A percentile compares a stretch with the other conserved stretches of the same genome.
phyloP scores from a whole-genome alignment of 129 eudicot species.

The Pittosporum tobira region DNA sequence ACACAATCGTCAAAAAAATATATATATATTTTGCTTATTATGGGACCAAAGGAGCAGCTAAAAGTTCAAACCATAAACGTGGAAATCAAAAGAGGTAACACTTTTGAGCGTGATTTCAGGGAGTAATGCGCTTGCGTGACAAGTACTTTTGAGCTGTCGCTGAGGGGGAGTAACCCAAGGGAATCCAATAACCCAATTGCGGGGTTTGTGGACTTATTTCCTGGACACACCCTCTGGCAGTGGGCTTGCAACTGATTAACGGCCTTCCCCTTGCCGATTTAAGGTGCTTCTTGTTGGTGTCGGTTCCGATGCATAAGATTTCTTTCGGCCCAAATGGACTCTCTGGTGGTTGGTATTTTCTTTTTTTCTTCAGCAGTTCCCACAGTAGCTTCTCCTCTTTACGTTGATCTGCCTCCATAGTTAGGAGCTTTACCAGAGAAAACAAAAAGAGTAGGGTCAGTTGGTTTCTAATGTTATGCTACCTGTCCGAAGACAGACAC shows the following conservation, averaged over 20 bases:
- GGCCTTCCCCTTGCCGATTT: constrained; percentile 23
- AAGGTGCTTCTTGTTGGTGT: constrained; percentile 22
- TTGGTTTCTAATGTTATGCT: not conserved
- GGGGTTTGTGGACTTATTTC: constrained; percentile 17
- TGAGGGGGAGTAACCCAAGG: constrained; percentile 64
- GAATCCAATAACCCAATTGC: constrained; percentile 20
- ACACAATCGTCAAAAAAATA: too few species aligned
- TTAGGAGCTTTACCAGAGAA: constrained; percentile 22
- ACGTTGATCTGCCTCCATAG: constrained; percentile 32
- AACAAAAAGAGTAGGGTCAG: not conserved
- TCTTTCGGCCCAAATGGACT: constrained; percentile 48
- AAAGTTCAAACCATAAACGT: not conserved
- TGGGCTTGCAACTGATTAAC: constrained; percentile 17
- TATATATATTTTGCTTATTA: too few species aligned
- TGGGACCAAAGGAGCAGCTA: too few species aligned
- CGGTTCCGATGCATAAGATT: constrained; percentile 29
- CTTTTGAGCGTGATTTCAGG: constrained; percentile 14
- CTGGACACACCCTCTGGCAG: constrained; percentile 17
- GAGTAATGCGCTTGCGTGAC: constrained; percentile 20
- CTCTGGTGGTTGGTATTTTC: constrained; percentile 30
- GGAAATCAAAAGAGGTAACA: constrained; percentile 4
- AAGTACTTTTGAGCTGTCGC: constrained; percentile 21
- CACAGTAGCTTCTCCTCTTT: constrained; percentile 54
- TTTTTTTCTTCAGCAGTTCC: constrained; percentile 52
- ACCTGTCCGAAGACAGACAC: not conserved